Evolutionary conservation across 805 yeast genomes (phyloP).

Genomic region (Wickerhamiella occidentalis): DNA sequence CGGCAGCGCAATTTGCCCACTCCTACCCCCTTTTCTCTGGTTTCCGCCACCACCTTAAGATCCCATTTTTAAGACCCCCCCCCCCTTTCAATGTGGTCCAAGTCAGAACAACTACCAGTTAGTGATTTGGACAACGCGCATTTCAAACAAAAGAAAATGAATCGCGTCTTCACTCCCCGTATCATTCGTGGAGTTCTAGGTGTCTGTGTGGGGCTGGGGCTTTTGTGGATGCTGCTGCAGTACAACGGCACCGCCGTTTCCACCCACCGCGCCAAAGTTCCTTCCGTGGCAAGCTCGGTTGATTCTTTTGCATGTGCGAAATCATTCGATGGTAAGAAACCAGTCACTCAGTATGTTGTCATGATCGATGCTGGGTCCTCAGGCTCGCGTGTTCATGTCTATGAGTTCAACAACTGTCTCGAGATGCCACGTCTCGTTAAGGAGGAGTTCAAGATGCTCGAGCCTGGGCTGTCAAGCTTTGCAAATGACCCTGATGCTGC

Average conservation of each 20-base stretch:
- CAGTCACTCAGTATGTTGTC: conserved; percentile 55
- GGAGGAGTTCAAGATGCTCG: conserved; percentile 77
- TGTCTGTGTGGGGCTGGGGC: conserved; percentile 10
- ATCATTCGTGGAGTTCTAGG: conserved; percentile 13
- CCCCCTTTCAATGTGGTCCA: conserved; percentile 12
- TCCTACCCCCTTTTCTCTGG: background rate
- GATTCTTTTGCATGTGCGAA: conserved; percentile 22
- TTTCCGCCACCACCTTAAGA: background rate
- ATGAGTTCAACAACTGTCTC: conserved; percentile 76
- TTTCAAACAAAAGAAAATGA: conserved; percentile 11
- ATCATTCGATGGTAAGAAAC: conserved; percentile 31
- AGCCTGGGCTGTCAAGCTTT: conserved; percentile 76
- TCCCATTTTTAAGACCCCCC: background rate
- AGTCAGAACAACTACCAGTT: conserved; percentile 12
- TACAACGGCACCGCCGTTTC: background rate
- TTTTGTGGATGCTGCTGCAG: conserved; percentile 11
- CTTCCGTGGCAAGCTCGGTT: conserved; percentile 4
- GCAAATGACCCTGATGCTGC: conserved; percentile 74
- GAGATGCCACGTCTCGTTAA: conserved; percentile 69
- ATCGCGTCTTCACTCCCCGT: conserved; percentile 10
- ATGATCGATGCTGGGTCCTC: conserved; percentile 98
- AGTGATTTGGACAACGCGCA: conserved; percentile 15
- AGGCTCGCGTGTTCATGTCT: conserved; percentile 91
- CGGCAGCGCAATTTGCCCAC: too few relatives aligned
- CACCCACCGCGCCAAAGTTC: conserved; percentile 6